Evolutionary conservation across 768 basidiomycete species (phyloP).

Genomic region (Favolaschia claudopus): DNA sequence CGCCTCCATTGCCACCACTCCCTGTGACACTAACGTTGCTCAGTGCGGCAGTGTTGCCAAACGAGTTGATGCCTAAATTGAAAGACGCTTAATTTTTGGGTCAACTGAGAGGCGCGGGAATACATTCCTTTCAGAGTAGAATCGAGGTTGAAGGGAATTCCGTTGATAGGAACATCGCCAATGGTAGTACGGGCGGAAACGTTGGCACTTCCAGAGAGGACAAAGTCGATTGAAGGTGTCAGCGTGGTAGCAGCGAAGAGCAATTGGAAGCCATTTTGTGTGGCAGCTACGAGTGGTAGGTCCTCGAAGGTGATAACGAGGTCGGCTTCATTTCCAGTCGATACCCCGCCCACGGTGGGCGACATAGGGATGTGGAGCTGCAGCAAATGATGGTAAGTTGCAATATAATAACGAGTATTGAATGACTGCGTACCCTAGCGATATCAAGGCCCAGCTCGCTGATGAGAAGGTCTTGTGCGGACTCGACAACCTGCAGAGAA

Average conservation of each 20-base stretch:
- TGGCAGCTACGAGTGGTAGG: conserved; percentile 61
- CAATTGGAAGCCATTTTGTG: conserved; percentile 58
- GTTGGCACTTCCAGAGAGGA: conserved; percentile 63
- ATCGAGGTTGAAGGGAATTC: conserved; percentile 67
- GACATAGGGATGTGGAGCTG: conserved; percentile 61
- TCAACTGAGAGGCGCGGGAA: not conserved
- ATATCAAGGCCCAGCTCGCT: conserved; percentile 54
- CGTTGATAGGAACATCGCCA: conserved; percentile 70
- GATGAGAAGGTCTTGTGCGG: conserved; percentile 63
- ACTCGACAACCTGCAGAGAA: conserved; percentile 67
- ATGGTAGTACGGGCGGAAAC: conserved; percentile 68
- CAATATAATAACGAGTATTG: not conserved
- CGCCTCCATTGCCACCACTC: conserved; percentile 69
- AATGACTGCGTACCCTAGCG: conserved; percentile 52
- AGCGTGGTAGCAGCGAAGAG: conserved; percentile 71
- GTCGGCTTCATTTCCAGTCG: conserved; percentile 72
- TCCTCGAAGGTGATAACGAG: conserved; percentile 66
- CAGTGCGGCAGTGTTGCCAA: conserved; percentile 59
- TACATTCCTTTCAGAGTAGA: conserved; percentile 60
- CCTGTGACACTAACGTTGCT: conserved; percentile 67
- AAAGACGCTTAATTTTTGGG: not conserved
- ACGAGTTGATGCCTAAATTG: conserved; percentile 61
- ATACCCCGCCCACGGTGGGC: conserved; percentile 64
- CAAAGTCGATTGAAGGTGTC: conserved; percentile 48
- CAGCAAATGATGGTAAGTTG: not conserved